Base-by-base conservation (phyloP, 164 flowering plant genomes). In the Piper longum region DNA sequence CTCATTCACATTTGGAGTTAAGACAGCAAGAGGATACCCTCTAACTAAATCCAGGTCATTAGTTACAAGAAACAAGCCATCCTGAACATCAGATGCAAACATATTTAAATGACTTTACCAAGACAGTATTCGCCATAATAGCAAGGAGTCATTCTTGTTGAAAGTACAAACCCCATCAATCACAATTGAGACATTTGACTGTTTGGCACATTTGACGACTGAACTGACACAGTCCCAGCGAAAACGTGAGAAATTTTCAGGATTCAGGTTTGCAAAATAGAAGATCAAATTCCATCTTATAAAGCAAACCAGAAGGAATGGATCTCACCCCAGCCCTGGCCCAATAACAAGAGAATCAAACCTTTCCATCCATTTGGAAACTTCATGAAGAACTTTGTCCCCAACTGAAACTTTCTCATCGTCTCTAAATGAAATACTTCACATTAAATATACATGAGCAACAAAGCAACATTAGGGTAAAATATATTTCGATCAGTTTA, bases 281-380 rank as follows among this genome's bases (percentile, higher is more conserved):
- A 40, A 5, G 41, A 60, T 41, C 42, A 43, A 42, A 9, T 39
- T 36, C 43, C 5, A 41, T 19, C 6, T 60, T 26, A 58, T 7
- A 66, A 41, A 59, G 41, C 83, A 57, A 14, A 90, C 98, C 87
- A 93, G 78, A 69, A 93, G 89, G 80, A 87, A 93, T 40, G 91
- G 91, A 70, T 93, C 99, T 73, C 99, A 80, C 66, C 99, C 99
- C 57, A 93, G 97, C 62, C 97, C 99, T 52, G 97, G 99, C 63
- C 99, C 99, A 65, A 93, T 75, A 57, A 93, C 95, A 65, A 93
- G 77, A 71, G 97, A 93, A 74, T 93, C 97, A 76, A 93, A 90
- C 79, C 99, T 82, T 74, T 77, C 99, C 90, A 93, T 80, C 99
- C 99, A 93, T 73, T 85, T 90, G 56, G 77, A 83, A 73, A 93